These are phyloP conservation scores for Candida taoyuanica DNA, from an alignment of 805 yeast species.

Conservation along the genomic window DNA sequence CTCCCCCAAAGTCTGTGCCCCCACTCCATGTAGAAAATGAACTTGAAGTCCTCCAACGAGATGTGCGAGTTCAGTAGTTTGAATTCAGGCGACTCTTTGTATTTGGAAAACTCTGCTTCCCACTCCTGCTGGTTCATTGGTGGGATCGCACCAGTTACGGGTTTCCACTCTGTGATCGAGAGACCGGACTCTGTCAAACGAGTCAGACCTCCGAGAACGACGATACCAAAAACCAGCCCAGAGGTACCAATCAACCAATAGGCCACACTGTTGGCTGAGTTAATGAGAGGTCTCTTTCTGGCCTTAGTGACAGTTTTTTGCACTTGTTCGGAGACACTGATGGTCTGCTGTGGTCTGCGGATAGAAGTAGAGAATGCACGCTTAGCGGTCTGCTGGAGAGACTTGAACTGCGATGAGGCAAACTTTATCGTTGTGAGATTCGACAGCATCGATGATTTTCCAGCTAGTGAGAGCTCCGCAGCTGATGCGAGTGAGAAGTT, in stretches of 20 bases:
- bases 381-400: not conserved
- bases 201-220: conserved; percentile 93
- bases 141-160: conserved; percentile 92
- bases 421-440: conserved; percentile 5
- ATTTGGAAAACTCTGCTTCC: conserved; percentile 79
- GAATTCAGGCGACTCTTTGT: conserved; percentile 86
- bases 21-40: conserved; percentile 97
- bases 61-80: conserved; percentile 83
- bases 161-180: conserved; percentile 97
- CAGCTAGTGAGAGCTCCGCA: conserved; percentile 1
- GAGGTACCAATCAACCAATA: conserved; percentile 88
- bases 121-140: conserved; percentile 79
- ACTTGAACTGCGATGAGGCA: conserved; percentile 1
- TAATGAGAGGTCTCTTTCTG: conserved; percentile 20
- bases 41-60: conserved; percentile 87
- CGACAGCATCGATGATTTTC: conserved; percentile 7
- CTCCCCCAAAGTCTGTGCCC: conserved; percentile 91
- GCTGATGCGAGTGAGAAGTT: conserved; percentile 15
- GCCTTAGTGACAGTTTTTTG: conserved; percentile 2
- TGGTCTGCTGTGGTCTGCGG: not conserved
- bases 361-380: conserved; percentile 13
- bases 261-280: conserved; percentile 56
- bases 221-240: conserved; percentile 88
- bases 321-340: conserved; percentile 1
- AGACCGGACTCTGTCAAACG: conserved; percentile 94